Percentiles rank a stretch among this genome's conserved stretches.
These are phyloP conservation scores for Saturnispora silvae DNA, from an alignment of 805 yeast genomes.

Conservation along the genomic window DNA sequence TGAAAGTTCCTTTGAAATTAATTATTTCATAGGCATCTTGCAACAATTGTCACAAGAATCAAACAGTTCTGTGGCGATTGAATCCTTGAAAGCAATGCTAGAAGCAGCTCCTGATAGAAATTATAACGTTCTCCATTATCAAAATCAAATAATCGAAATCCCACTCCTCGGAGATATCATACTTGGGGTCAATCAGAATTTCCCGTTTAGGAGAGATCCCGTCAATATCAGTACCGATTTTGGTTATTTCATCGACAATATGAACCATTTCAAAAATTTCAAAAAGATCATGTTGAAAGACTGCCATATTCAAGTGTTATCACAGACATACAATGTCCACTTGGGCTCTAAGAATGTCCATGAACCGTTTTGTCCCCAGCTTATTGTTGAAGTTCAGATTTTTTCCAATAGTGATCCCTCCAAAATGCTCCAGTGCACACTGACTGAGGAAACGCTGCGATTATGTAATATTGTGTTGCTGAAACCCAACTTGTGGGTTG, in stretches of 20 bases:
- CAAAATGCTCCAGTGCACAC: background rate
- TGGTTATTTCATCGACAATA: conserved; percentile 7
- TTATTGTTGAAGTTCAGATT: background rate
- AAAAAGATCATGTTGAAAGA: conserved; percentile 11
- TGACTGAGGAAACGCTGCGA: conserved; percentile 2
- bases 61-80: too few relatives aligned
- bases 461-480: conserved; percentile 8
- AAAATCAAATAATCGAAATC: conserved; percentile 12
- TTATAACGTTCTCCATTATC: conserved; percentile 6
- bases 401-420: background rate
- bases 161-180: conserved; percentile 5
- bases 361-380: background rate
- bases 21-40: too few relatives aligned
- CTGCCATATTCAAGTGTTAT: background rate
- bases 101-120: too few relatives aligned
- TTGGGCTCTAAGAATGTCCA: background rate
- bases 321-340: background rate
- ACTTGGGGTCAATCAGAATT: conserved; percentile 8
- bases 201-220: conserved; percentile 14
- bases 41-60: too few relatives aligned
- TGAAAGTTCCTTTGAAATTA: too few relatives aligned
- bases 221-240: conserved; percentile 9
- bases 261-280: conserved; percentile 7
- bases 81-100: too few relatives aligned
- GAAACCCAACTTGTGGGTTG: conserved; percentile 8